Base-by-base conservation (phyloP, 169 alveolate genomes). In the Amoebophrya sp. region DNA sequence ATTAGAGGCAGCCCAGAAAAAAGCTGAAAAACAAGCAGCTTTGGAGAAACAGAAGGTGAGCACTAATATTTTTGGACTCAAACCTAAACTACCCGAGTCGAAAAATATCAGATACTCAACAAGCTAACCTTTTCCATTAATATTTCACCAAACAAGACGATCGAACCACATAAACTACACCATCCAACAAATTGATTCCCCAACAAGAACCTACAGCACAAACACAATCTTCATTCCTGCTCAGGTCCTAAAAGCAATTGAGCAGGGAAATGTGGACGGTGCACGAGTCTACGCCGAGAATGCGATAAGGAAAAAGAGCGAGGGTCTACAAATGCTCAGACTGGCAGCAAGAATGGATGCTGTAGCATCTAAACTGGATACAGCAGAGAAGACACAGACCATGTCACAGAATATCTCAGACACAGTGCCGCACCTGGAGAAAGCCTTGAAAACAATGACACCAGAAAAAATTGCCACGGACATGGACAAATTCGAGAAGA, bases 191-290 rank as follows among this genome's bases (percentile, higher is more conserved):
- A 53, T 53, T 23, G 76, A 10, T 23, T 53, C 23, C 76, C 76
- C 76, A 53, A 53, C n/a, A 53, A 10, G 76, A 53, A 53, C 76
- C 23, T 53, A 23, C n/a, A 10, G 10, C 23, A 53, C 10, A 14
- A 14, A 14, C 76, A 23, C 76, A 1, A 6, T 65, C 12, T 65
- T 12, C 1, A 1, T 65, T 0, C 3, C 2, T 65, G 33, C 83
- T 10, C 83, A 65, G 83, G 83, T 65, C 33, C 83, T 65, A 36
- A 65, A 65, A 26, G 83, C 83, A 1, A 65, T 65, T 36, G 83
- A 65, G 83, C 83, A 65, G 83, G 83, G 83, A 65, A 65, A 65
- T 36, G 33, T 65, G 33, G 83, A 65, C 38, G 83, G 83, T 18
- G 83, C 83, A 26, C 83, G 83, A 1, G 83, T 65, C 2, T 65